Evolutionary conservation across 2,329 filamentous ascomycete species (phyloP).

Genomic region (Cercospora canescens): DNA sequence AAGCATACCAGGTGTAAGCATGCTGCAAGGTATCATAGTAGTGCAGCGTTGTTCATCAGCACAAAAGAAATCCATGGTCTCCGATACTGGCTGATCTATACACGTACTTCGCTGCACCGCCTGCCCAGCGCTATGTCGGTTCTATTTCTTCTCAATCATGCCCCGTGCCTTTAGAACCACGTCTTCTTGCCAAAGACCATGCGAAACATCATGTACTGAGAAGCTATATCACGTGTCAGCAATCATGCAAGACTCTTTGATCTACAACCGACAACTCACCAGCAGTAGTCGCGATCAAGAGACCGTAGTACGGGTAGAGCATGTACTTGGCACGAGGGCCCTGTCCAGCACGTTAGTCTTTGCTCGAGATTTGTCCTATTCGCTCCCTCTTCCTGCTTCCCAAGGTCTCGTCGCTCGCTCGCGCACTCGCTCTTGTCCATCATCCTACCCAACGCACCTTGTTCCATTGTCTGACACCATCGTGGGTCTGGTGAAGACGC

Average conservation of each 20-base stretch:
- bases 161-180: conserved; percentile 51
- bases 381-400: neutral
- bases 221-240: conserved; percentile 33
- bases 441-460: conserved; percentile 61
- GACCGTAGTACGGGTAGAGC: conserved; percentile 68
- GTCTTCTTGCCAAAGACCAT: conserved; percentile 77
- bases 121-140: neutral
- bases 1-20: neutral
- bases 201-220: conserved; percentile 72
- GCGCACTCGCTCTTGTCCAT: neutral
- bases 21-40: neutral
- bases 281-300: conserved; percentile 40
- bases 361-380: neutral
- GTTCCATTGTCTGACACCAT: conserved; percentile 71
- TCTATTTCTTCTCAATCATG: neutral
- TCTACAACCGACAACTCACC: conserved; percentile 52
- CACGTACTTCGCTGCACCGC: neutral
- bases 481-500: conserved; percentile 72
- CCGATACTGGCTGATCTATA: conserved; percentile 4
- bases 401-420: neutral
- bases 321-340: conserved; percentile 64
- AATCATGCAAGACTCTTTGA: neutral
- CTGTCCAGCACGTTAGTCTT: conserved; percentile 42
- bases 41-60: neutral
- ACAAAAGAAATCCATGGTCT: conserved; percentile 9